Evolutionary conservation across 352 stramenopile species (phyloP).

Genomic region (Globisporangium carolinianum): DNA sequence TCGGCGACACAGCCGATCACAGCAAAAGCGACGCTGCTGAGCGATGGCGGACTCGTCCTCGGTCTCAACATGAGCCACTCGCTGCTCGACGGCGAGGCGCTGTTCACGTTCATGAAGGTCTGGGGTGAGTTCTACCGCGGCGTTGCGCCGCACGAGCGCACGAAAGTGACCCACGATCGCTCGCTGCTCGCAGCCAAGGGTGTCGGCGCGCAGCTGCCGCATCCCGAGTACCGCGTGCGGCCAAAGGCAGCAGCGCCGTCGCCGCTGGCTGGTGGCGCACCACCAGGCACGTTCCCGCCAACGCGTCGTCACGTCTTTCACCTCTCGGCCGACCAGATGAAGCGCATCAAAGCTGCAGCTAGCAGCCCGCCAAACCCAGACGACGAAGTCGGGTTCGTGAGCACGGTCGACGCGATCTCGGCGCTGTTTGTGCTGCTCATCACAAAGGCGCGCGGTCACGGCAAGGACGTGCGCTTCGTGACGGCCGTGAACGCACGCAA

Average conservation of each 20-base stretch:
- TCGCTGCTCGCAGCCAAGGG: constrained; percentile 23
- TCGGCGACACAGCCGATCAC: constrained; percentile 20
- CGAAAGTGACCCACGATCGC: constrained; percentile 31
- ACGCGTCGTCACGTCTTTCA: constrained; percentile 42
- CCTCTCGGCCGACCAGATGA: constrained; percentile 31
- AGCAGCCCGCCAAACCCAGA: constrained; percentile 4
- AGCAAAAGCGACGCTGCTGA: constrained; percentile 31
- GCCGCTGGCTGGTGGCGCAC: neutral
- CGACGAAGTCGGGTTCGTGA: constrained; percentile 25
- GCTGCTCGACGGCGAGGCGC: constrained; percentile 38
- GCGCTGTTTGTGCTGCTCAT: constrained; percentile 46
- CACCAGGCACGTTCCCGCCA: constrained; percentile 9
- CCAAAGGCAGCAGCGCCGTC: neutral
- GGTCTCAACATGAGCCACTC: constrained; percentile 36
- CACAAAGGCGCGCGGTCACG: constrained; percentile 33
- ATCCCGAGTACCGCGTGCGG: constrained; percentile 37
- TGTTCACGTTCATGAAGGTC: constrained; percentile 59
- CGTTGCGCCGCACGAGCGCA: constrained; percentile 17
- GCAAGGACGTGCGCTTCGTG: constrained; percentile 33
- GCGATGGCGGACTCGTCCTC: constrained; percentile 39
- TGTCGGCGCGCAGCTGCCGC: constrained; percentile 12
- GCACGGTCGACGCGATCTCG: constrained; percentile 43
- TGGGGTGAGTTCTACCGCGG: constrained; percentile 49
- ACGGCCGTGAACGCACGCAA: constrained; percentile 43
- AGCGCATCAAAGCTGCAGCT: constrained; percentile 30